A percentile compares a stretch with the other conserved stretches of the same genome.
phyloP scores from a whole-genome alignment of 495 filamentous ascomycete genomes.

The Bryoglossum gracile region DNA sequence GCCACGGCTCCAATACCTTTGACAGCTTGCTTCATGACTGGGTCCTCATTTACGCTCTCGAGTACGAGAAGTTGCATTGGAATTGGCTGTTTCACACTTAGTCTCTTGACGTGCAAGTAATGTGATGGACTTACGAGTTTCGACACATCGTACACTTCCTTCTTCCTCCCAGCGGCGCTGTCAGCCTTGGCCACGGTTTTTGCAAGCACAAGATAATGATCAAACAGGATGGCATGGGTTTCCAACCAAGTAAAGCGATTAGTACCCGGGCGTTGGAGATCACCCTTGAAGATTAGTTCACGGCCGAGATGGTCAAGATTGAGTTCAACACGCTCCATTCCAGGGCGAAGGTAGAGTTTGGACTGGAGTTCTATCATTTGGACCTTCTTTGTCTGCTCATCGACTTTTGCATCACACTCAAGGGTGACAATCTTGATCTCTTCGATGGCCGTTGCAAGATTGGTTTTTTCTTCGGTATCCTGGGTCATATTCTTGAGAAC shows the following conservation, averaged over 20 bases:
- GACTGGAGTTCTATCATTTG: slow-evolving; percentile 74
- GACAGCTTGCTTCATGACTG: slow-evolving; percentile 71
- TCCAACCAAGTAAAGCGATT: slow-evolving; percentile 88
- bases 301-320: slow-evolving; percentile 88
- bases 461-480: slow-evolving; percentile 86
- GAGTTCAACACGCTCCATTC: slow-evolving; percentile 81
- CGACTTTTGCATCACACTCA: slow-evolving; percentile 92
- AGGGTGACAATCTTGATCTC: slow-evolving; percentile 88
- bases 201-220: slow-evolving; percentile 91
- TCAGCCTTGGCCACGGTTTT: slow-evolving; percentile 69
- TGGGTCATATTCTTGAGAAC: slow-evolving; percentile 76
- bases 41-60: slow-evolving; percentile 85
- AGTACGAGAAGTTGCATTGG: slow-evolving; percentile 93
- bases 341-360: slow-evolving; percentile 76
- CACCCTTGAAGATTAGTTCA: slow-evolving; percentile 81
- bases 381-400: slow-evolving; percentile 88
- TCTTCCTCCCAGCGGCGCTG: slow-evolving; percentile 53
- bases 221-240: slow-evolving; percentile 86
- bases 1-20: slow-evolving; percentile 68
- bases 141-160: slow-evolving; percentile 90
- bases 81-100: slow-evolving; percentile 54
- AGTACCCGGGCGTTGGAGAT: slow-evolving; percentile 79
- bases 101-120: slow-evolving; percentile 5
- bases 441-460: slow-evolving; percentile 80
- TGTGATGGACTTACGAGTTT: slow-evolving; percentile 55